A percentile compares a stretch with the other conserved stretches of the same genome.
Evolutionary conservation across 129 eudicot genomes (phyloP).

Genomic region (Sambucus nigra): DNA sequence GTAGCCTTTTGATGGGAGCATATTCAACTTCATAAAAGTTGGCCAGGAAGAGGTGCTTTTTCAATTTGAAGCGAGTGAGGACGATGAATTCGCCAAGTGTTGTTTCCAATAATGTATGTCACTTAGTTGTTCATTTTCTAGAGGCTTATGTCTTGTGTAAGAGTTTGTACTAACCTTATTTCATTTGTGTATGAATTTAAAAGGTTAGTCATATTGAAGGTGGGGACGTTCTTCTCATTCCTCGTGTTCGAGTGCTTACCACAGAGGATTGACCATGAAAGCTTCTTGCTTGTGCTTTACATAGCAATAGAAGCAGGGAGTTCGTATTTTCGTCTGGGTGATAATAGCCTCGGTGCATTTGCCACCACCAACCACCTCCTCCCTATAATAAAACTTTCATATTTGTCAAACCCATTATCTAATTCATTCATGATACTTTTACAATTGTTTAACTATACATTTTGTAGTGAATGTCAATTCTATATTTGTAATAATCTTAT

Average conservation of each 20-base stretch:
- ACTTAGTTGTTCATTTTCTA: background rate
- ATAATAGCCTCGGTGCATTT: constrained; percentile 98
- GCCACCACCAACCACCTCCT: constrained; percentile 98
- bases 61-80: constrained; percentile 78
- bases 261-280: constrained; percentile 76
- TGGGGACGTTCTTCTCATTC: constrained; percentile 94
- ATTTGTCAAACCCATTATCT: background rate
- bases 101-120: constrained; percentile 85
- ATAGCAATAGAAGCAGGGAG: constrained; percentile 88
- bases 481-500: constrained; percentile 48
- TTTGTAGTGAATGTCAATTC: background rate
- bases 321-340: constrained; percentile 92
- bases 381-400: background rate
- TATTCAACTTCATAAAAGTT: constrained; percentile 94
- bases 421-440: background rate
- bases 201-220: constrained; percentile 98
- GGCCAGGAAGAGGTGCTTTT: constrained; percentile 97
- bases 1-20: constrained; percentile 87
- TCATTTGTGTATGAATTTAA: background rate
- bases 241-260: constrained; percentile 83
- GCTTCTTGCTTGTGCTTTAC: constrained; percentile 83
- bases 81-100: constrained; percentile 72
- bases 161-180: background rate
- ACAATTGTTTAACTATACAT: background rate
- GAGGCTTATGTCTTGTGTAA: background rate